A percentile compares a stretch with the other conserved stretches of the same genome.
Evolutionary conservation across 2,329 filamentous ascomycete species (phyloP).

Genomic region (Botrytis porri): DNA sequence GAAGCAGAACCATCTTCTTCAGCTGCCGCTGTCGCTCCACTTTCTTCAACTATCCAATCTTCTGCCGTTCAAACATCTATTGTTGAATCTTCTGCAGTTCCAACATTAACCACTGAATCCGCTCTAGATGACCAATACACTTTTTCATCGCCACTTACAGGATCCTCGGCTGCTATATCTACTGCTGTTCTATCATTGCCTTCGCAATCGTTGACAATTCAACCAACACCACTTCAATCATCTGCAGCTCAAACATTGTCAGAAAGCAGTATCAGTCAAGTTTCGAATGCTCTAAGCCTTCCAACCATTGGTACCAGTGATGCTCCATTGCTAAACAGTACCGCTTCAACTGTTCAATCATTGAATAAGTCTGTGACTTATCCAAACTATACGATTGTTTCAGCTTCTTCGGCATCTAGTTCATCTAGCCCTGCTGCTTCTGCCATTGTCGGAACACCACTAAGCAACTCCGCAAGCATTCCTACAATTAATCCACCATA

Average conservation of each 20-base stretch:
- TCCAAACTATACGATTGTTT: not conserved
- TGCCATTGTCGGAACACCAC: not conserved
- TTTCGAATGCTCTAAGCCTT: not conserved
- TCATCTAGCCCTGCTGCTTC: not conserved
- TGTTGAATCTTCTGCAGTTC: not conserved
- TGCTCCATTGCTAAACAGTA: not conserved
- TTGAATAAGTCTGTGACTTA: not conserved
- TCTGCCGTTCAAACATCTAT: not conserved
- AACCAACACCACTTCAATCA: not conserved
- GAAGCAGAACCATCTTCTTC: not conserved
- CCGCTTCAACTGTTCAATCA: not conserved
- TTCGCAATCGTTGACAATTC: not conserved
- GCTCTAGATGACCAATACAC: not conserved
- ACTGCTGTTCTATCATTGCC: not conserved
- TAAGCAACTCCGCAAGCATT: not conserved
- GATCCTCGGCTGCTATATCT: not conserved
- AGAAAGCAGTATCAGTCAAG: not conserved
- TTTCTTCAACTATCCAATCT: not conserved
- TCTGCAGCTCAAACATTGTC: not conserved
- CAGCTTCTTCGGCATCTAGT: not conserved
- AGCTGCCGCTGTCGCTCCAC: not conserved
- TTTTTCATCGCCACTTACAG: not conserved
- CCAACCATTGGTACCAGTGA: not conserved
- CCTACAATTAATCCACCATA: not conserved
- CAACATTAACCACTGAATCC: not conserved